A percentile compares a stretch with the other conserved stretches of the same genome.
Evolutionary conservation across 2,329 filamentous ascomycete species (phyloP).

Genomic region (Trichoderma breve): DNA sequence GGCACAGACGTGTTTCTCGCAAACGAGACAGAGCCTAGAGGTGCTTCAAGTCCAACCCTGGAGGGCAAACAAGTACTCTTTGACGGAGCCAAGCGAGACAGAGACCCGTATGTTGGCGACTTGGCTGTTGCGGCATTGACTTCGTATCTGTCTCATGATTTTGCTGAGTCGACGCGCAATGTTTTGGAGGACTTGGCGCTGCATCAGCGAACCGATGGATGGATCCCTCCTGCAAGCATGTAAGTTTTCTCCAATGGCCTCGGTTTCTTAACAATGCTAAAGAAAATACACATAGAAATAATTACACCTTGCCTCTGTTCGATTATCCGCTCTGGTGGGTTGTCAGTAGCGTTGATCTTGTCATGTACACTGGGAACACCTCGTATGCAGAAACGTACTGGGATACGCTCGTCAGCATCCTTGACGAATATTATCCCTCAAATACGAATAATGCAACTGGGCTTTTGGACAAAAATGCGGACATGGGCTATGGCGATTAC

Average conservation of each 20-base stretch:
- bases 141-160: constrained; percentile 46
- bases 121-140: constrained; percentile 49
- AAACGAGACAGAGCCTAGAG: constrained; percentile 50
- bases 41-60: constrained; percentile 43
- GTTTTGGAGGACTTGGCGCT: constrained; percentile 49
- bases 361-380: constrained; percentile 49
- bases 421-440: constrained; percentile 47
- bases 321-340: constrained; percentile 57
- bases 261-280: not conserved
- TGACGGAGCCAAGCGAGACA: constrained; percentile 52
- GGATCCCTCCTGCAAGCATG: constrained; percentile 55
- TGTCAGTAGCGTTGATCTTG: constrained; percentile 45
- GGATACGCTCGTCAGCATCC: constrained; percentile 36
- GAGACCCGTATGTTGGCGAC: constrained; percentile 54
- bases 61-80: constrained; percentile 46
- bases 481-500: constrained; percentile 48
- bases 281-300: constrained; percentile 30
- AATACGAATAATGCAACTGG: constrained; percentile 40
- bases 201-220: constrained; percentile 51
- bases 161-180: constrained; percentile 41
- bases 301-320: constrained; percentile 48
- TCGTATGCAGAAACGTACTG: constrained; percentile 44
- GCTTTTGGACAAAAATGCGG: constrained; percentile 41
- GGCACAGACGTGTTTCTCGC: constrained; percentile 45
- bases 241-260: constrained; percentile 26